Evolutionary conservation across 2,329 filamentous ascomycete genomes (phyloP).

Genomic region (Sphaceloma murrayae): DNA sequence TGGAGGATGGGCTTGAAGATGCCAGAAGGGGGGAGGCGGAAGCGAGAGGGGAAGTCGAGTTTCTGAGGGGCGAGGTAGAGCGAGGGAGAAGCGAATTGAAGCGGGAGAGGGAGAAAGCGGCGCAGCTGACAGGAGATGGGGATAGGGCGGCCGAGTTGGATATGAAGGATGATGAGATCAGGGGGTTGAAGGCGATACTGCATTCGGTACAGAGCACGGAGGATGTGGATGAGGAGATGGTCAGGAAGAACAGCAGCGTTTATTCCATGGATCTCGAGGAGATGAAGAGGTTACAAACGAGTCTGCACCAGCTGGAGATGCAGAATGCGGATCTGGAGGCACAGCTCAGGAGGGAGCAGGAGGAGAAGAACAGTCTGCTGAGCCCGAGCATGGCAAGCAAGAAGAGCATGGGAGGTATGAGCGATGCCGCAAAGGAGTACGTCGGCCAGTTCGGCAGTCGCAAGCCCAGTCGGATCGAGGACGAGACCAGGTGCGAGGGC

Average conservation of each 20-base stretch:
- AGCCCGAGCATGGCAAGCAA: constrained; percentile 35
- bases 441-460: neutral
- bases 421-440: constrained; percentile 5
- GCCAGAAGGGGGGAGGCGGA: constrained; percentile 89
- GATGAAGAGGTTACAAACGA: constrained; percentile 55
- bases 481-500: constrained; percentile 16
- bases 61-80: constrained; percentile 88
- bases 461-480: neutral
- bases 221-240: neutral
- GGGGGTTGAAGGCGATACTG: constrained; percentile 94
- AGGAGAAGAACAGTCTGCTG: constrained; percentile 44
- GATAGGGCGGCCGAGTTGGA: constrained; percentile 54
- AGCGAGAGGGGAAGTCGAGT: constrained; percentile 90
- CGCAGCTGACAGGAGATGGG: constrained; percentile 45
- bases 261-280: constrained; percentile 31
- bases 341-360: constrained; percentile 27
- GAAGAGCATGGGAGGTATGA: neutral
- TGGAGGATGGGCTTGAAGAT: constrained; percentile 94
- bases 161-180: constrained; percentile 93
- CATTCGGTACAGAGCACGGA: constrained; percentile 56
- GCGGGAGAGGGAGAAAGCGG: constrained; percentile 75
- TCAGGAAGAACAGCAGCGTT: constrained; percentile 69
- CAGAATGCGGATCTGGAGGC: constrained; percentile 14
- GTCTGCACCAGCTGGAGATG: constrained; percentile 24
- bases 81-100: constrained; percentile 78